Conservation (phyloP, 2,329 filamentous ascomycete genomes). For the Rutstroemia sp. region DNA sequence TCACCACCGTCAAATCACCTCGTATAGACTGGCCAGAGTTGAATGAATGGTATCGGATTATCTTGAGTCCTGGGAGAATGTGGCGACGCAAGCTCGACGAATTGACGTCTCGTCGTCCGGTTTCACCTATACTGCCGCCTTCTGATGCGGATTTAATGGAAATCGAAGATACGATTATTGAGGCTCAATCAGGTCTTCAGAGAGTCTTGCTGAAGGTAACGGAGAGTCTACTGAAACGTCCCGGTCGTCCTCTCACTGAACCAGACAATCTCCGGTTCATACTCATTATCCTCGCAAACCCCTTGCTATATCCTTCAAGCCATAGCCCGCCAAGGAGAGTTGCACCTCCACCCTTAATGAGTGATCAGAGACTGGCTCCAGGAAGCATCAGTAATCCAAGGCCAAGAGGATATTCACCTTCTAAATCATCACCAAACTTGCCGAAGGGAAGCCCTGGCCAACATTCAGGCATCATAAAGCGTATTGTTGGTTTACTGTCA, state of each 20-base stretch:
- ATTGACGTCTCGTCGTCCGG: slow-evolving; percentile 32
- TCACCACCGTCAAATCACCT: slow-evolving; percentile 53
- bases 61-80: slow-evolving; percentile 58
- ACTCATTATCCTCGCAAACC: slow-evolving; percentile 72
- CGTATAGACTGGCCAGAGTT: slow-evolving; percentile 69
- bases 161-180: slow-evolving; percentile 44
- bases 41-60: slow-evolving; percentile 64
- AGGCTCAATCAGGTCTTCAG: slow-evolving; percentile 63
- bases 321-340: neutral
- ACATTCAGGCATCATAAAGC: slow-evolving; percentile 79
- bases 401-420: slow-evolving; percentile 5
- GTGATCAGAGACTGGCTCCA: neutral
- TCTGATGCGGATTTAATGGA: slow-evolving; percentile 28
- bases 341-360: slow-evolving; percentile 6
- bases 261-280: slow-evolving; percentile 70
- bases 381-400: neutral
- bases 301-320: slow-evolving; percentile 53
- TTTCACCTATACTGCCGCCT: slow-evolving; percentile 12
- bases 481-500: slow-evolving; percentile 71
- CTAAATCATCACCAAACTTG: slow-evolving; percentile 8
- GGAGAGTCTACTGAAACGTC: slow-evolving; percentile 73
- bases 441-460: slow-evolving; percentile 42
- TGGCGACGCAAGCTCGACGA: slow-evolving; percentile 58
- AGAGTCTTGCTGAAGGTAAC: slow-evolving; percentile 67
- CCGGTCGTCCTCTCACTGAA: slow-evolving; percentile 59